A percentile compares a stretch with the other conserved stretches of the same genome.
Conservation (phyloP, 2,329 filamentous ascomycete genomes). For the Septoria linicola region DNA sequence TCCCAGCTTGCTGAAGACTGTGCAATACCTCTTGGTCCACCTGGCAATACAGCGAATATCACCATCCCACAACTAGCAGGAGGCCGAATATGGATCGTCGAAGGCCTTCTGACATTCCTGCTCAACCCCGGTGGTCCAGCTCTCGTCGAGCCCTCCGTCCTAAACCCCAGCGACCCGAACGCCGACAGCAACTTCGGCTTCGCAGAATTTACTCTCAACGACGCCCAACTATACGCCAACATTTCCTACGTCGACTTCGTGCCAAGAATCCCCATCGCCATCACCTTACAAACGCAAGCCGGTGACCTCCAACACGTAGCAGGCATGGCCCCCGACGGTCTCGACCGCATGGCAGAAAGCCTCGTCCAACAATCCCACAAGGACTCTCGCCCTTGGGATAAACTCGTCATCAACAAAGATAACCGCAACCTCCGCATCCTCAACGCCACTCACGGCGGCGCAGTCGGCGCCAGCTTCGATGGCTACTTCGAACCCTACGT, state of each 20-base stretch:
- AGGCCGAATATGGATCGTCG: constrained; percentile 41
- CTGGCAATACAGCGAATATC: constrained; percentile 36
- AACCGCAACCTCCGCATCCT: constrained; percentile 45
- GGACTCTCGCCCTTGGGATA: constrained; percentile 64
- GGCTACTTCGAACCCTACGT: constrained; percentile 57
- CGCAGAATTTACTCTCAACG: constrained; percentile 51
- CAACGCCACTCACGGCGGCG: constrained; percentile 49
- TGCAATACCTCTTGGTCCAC: constrained; percentile 38
- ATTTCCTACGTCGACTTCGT: constrained; percentile 42
- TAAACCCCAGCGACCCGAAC: constrained; percentile 46
- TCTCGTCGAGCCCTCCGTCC: constrained; percentile 39
- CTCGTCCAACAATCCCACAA: constrained; percentile 55
- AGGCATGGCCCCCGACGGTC: constrained; percentile 60
- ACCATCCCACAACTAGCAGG: constrained; percentile 41
- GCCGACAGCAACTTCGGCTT: constrained; percentile 48
- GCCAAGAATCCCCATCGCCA: constrained; percentile 44
- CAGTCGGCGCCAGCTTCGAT: constrained; percentile 51
- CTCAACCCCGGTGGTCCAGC: constrained; percentile 41
- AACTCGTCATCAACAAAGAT: constrained; percentile 52
- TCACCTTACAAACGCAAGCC: constrained; percentile 40
- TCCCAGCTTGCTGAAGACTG: constrained; percentile 38
- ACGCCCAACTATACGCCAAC: constrained; percentile 50
- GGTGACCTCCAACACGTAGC: constrained; percentile 50
- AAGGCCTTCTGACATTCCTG: constrained; percentile 39
- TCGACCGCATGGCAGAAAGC: constrained; percentile 56